phyloP scores from a whole-genome alignment of 768 basidiomycete species.

The Lactifluus pinguis region DNA sequence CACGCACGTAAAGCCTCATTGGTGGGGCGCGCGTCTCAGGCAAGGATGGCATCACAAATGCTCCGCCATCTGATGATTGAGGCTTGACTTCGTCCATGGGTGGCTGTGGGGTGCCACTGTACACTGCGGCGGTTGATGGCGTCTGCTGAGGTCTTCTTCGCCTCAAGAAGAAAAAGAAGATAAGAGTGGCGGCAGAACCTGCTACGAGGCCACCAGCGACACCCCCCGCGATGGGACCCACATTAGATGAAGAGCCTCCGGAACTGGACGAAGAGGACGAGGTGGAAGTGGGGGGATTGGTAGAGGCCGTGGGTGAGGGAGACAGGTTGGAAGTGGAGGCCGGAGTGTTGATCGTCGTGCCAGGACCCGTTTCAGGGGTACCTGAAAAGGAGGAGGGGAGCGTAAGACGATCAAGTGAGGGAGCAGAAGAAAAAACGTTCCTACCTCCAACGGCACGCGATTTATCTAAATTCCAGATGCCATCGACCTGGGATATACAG shows the following conservation, averaged over 20 bases:
- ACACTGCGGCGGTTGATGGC: too few species aligned
- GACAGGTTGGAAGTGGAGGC: background rate
- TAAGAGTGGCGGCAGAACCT: background rate
- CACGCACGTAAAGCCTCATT: slow-evolving; percentile 7
- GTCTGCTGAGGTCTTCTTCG: background rate
- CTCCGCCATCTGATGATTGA: too few species aligned
- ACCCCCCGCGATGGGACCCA: background rate
- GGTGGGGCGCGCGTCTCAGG: background rate
- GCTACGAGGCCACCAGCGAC: background rate
- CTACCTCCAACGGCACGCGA: background rate
- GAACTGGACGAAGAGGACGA: background rate
- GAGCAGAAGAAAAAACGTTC: background rate
- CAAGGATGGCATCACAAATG: background rate
- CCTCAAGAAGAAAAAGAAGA: background rate
- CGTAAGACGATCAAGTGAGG: background rate
- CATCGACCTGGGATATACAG: background rate
- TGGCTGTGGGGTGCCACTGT: too few species aligned
- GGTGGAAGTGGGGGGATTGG: background rate
- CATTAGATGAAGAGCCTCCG: background rate
- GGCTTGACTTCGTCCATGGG: too few species aligned
- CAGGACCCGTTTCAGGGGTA: background rate
- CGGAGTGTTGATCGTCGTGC: background rate
- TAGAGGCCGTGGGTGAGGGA: background rate
- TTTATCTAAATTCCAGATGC: background rate
- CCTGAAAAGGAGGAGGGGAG: background rate